Conservation (phyloP, 345 rosid genomes). For the Lepidium africanum region DNA sequence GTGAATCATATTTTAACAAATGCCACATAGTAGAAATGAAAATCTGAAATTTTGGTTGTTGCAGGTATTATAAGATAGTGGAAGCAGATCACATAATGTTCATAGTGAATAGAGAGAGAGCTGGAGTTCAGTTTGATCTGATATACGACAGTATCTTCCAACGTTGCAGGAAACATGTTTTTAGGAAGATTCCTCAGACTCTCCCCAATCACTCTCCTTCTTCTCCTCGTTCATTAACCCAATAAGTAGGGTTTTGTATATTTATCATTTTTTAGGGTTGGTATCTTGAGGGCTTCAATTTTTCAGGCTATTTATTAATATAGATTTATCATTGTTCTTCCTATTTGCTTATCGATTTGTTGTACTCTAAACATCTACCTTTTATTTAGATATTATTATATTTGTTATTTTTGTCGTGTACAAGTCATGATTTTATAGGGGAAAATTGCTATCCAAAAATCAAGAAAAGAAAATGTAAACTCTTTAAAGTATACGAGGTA, state of each 20-base stretch:
- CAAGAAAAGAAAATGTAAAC: too few species aligned
- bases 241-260: conserved; percentile 4
- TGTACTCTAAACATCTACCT: neutral
- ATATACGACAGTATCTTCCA: conserved; percentile 91
- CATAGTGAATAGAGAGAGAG: conserved; percentile 87
- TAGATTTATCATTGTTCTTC: neutral
- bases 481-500: too few species aligned
- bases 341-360: neutral
- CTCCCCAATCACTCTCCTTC: conserved; percentile 41
- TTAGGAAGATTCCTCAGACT: conserved; percentile 53
- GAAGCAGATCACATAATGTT: conserved; percentile 93
- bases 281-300: neutral
- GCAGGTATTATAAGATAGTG: conserved; percentile 93
- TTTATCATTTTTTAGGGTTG: conserved; percentile 4
- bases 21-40: neutral
- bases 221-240: conserved; percentile 3
- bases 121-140: conserved; percentile 84
- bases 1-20: conserved; percentile 13
- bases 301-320: conserved; percentile 11
- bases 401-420: too few species aligned
- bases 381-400: too few species aligned
- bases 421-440: too few species aligned
- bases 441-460: too few species aligned
- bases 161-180: conserved; percentile 86
- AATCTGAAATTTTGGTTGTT: neutral